These are phyloP conservation scores for Penicilliopsis zonata DNA, from an alignment of 495 filamentous ascomycete genomes.

Conservation along the genomic window DNA sequence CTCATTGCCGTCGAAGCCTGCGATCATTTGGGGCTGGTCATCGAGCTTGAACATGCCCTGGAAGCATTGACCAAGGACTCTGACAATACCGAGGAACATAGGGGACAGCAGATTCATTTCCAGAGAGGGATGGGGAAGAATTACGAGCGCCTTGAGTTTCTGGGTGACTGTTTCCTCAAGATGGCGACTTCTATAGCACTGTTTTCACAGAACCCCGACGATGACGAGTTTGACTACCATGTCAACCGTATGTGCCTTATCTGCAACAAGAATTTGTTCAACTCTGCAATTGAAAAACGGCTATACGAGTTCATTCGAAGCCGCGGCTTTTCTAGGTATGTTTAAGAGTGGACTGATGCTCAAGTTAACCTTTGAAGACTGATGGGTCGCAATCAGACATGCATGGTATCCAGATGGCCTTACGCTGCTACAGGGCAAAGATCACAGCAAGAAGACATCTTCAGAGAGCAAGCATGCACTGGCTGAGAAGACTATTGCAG, in stretches of 20 bases:
- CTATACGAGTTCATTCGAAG: constrained; percentile 69
- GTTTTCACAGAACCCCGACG: constrained; percentile 60
- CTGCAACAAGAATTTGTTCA: constrained; percentile 85
- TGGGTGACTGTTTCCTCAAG: constrained; percentile 91
- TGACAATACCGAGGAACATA: constrained; percentile 76
- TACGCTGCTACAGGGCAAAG: constrained; percentile 48
- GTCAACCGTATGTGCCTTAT: constrained; percentile 83
- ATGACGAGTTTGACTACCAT: constrained; percentile 80
- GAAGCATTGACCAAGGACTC: constrained; percentile 94
- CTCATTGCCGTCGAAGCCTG: constrained; percentile 70
- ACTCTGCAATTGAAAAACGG: constrained; percentile 53
- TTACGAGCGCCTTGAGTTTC: constrained; percentile 89
- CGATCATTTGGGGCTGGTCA: constrained; percentile 40
- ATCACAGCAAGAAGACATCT: constrained; percentile 38
- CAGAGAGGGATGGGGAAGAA: constrained; percentile 91
- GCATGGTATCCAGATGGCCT: constrained; percentile 77
- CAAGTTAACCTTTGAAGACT: constrained; percentile 1
- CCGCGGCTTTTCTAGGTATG: constrained; percentile 61
- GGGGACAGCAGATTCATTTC: constrained; percentile 55
- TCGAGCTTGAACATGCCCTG: constrained; percentile 60
- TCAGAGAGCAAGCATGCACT: constrained; percentile 51
- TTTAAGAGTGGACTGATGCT: too few relatives aligned
- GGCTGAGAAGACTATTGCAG: constrained; percentile 87
- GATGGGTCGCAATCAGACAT: constrained; percentile 11
- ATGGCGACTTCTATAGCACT: constrained; percentile 86